These are phyloP conservation scores for Pezizomycotina sp. DNA, from an alignment of 2,329 filamentous ascomycete species.

Conservation along the genomic window DNA sequence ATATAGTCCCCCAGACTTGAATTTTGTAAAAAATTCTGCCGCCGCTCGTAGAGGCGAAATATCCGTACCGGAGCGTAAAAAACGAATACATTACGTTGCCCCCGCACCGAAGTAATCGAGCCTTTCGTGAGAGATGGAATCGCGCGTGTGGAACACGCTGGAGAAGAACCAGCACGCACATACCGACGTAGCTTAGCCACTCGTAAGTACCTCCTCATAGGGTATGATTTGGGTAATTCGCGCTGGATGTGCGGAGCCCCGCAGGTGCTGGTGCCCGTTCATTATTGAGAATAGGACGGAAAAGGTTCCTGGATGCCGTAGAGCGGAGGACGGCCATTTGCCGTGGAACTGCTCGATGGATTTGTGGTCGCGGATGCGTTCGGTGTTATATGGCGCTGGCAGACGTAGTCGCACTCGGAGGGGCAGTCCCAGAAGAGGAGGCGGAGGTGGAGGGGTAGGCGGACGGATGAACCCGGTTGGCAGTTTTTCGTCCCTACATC, in stretches of 20 bases:
- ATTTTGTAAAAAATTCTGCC: slow-evolving; percentile 27
- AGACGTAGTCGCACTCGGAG: slow-evolving; percentile 92
- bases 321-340: slow-evolving; percentile 89
- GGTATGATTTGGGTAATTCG: slow-evolving; percentile 54
- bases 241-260: slow-evolving; percentile 58
- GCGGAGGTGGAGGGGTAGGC: slow-evolving; percentile 51
- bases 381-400: slow-evolving; percentile 79
- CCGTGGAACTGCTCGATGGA: slow-evolving; percentile 85
- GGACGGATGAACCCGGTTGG: slow-evolving; percentile 8
- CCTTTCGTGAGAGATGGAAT: slow-evolving; percentile 75
- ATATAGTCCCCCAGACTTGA: slow-evolving; percentile 59
- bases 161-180: slow-evolving; percentile 75
- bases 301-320: slow-evolving; percentile 90
- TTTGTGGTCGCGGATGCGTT: slow-evolving; percentile 45
- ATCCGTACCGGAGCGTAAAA: slow-evolving; percentile 72
- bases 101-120: slow-evolving; percentile 93
- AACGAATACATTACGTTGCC: slow-evolving; percentile 72
- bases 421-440: slow-evolving; percentile 85
- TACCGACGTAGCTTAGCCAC: slow-evolving; percentile 60
- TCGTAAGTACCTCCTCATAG: slow-evolving; percentile 65
- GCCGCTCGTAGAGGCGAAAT: slow-evolving; percentile 56
- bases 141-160: slow-evolving; percentile 80
- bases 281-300: slow-evolving; percentile 83
- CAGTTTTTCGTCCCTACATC: slow-evolving; percentile 20
- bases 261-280: slow-evolving; percentile 73